phyloP scores from a whole-genome alignment of 108 stramenopile species.

The Conticribra weissflogii region DNA sequence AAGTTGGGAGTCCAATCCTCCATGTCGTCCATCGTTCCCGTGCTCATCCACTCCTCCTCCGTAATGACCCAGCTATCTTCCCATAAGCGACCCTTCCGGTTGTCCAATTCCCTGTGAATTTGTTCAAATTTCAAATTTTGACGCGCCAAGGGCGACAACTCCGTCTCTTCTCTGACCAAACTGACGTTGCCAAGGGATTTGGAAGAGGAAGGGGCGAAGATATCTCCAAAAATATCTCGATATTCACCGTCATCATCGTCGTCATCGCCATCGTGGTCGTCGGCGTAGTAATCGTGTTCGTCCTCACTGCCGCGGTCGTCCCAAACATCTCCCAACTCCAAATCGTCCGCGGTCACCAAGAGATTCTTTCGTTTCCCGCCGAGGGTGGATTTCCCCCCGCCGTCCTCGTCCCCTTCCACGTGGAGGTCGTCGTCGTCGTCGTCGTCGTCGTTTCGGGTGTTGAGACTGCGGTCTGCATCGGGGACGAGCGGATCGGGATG shows the following conservation, averaged over 20 bases:
- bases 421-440: not conserved
- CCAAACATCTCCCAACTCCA: constrained; percentile 11
- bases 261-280: constrained; percentile 12
- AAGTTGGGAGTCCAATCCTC: constrained; percentile 73
- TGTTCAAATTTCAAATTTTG: constrained; percentile 48
- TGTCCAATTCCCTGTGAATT: constrained; percentile 59
- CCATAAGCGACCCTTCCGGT: constrained; percentile 66
- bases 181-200: not conserved
- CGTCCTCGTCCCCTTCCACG: not conserved
- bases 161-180: constrained; percentile 27
- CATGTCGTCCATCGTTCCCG: constrained; percentile 56
- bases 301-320: not conserved
- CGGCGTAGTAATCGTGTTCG: not conserved
- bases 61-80: constrained; percentile 62
- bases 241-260: constrained; percentile 18
- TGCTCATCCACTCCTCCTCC: constrained; percentile 69
- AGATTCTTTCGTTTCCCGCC: too few relatives aligned
- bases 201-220: not conserved
- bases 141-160: too few relatives aligned
- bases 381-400: too few relatives aligned
- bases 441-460: constrained; percentile 21
- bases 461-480: constrained; percentile 22
- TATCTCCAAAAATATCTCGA: constrained; percentile 9
- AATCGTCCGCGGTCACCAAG: constrained; percentile 29
- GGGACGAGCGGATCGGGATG: constrained; percentile 27